A percentile compares a stretch with the other conserved stretches of the same genome.
phyloP scores from a whole-genome alignment of 345 rosid species.

The Pistacia integerrima region DNA sequence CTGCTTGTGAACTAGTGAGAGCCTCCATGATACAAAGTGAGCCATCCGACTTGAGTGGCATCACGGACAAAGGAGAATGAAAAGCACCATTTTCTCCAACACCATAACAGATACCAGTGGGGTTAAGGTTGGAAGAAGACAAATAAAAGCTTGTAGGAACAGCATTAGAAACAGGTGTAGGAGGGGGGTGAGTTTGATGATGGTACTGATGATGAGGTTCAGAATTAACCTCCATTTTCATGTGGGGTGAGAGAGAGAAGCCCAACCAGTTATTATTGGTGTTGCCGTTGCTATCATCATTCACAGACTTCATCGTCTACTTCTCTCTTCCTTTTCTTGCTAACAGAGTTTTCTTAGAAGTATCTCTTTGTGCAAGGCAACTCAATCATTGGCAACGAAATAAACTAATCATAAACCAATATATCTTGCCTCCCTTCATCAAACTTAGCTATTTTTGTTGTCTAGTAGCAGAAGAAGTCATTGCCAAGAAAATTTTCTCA shows the following conservation, averaged over 20 bases:
- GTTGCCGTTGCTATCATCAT: conserved; percentile 40
- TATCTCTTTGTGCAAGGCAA: conserved; percentile 26
- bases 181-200: conserved; percentile 26
- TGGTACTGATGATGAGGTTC: conserved; percentile 38
- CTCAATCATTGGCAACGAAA: conserved; percentile 46
- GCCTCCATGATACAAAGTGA: conserved; percentile 82
- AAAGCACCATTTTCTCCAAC: conserved; percentile 45
- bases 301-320: conserved; percentile 47
- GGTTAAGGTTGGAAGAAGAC: conserved; percentile 36
- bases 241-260: conserved; percentile 71
- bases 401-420: conserved; percentile 43
- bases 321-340: conserved; percentile 16
- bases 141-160: conserved; percentile 46
- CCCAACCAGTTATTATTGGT: conserved; percentile 60
- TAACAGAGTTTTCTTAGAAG: conserved; percentile 15
- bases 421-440: conserved; percentile 25
- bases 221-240: conserved; percentile 64
- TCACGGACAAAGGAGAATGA: conserved; percentile 58
- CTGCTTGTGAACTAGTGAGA: conserved; percentile 59
- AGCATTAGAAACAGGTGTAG: conserved; percentile 25
- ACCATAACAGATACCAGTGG: conserved; percentile 42
- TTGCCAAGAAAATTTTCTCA: conserved; percentile 13
- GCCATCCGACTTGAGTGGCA: conserved; percentile 86
- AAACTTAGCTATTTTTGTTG: conserved; percentile 29
- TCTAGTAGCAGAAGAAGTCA: conserved; percentile 11